Conservation (phyloP, 2,329 filamentous ascomycete genomes). For the Leptographium procerum region DNA sequence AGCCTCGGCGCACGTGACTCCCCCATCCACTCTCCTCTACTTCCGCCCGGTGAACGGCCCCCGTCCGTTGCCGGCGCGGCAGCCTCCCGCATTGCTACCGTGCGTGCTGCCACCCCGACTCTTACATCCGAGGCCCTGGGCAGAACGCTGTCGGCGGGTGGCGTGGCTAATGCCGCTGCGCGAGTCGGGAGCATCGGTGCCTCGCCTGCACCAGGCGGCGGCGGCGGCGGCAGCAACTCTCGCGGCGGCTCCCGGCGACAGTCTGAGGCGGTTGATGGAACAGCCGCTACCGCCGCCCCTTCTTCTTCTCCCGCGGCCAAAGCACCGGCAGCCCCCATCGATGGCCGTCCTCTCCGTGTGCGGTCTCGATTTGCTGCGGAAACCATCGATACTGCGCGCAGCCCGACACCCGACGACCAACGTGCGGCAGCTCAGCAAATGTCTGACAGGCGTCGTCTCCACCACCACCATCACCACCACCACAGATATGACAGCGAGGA, state of each 20-base stretch:
- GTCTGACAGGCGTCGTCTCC: background rate
- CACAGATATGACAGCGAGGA: conserved; percentile 2
- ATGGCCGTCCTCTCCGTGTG: background rate
- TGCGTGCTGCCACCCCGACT: background rate
- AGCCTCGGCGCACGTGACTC: conserved; percentile 43
- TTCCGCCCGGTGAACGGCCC: background rate
- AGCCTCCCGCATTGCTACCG: background rate
- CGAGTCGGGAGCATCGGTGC: background rate
- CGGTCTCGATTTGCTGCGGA: background rate
- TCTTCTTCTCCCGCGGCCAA: background rate
- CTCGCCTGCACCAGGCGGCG: too few relatives aligned
- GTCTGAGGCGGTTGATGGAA: background rate
- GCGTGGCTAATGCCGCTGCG: background rate
- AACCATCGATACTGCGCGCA: background rate
- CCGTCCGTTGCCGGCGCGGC: background rate
- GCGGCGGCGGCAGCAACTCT: too few relatives aligned
- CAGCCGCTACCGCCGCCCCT: background rate
- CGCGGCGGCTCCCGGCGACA: background rate
- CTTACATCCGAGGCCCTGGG: conserved; percentile 35
- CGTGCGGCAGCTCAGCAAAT: background rate
- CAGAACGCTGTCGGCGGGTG: conserved; percentile 33
- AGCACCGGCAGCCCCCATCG: background rate
- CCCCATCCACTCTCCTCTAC: conserved; percentile 42
- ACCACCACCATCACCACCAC: conserved; percentile 13
- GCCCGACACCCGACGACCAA: background rate